A percentile compares a stretch with the other conserved stretches of the same genome.
phyloP scores from a whole-genome alignment of 768 basidiomycete species.

The Amanita molliuscula region DNA sequence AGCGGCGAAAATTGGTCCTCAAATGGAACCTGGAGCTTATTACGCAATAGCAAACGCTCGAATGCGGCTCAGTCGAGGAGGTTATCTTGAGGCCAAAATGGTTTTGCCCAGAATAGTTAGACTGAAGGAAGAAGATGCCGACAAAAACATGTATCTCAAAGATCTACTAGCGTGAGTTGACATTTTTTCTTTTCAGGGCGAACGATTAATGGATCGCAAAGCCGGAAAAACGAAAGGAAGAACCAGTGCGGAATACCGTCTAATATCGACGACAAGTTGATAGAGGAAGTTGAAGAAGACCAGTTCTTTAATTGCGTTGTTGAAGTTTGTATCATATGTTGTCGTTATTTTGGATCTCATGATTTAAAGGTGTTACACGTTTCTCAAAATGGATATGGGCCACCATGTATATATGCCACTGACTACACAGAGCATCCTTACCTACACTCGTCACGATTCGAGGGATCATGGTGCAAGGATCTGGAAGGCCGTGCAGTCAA shows the following conservation, averaged over 20 bases:
- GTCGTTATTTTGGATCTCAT: neutral
- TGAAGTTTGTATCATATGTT: conserved; percentile 30
- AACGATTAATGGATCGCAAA: conserved; percentile 13
- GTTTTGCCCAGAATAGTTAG: conserved; percentile 31
- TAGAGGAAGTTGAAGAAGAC: conserved; percentile 34
- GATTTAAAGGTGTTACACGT: conserved; percentile 35
- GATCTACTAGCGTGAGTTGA: conserved; percentile 41
- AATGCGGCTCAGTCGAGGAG: conserved; percentile 25
- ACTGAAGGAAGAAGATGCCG: conserved; percentile 30
- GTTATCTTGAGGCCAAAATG: conserved; percentile 45
- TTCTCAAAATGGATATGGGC: conserved; percentile 17
- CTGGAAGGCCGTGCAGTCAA: conserved; percentile 42
- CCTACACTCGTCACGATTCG: conserved; percentile 20
- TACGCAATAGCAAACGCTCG: conserved; percentile 46
- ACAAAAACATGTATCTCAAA: conserved; percentile 26
- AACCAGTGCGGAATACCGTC: conserved; percentile 16
- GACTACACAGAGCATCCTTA: conserved; percentile 50
- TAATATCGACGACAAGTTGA: conserved; percentile 27
- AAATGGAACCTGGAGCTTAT: conserved; percentile 38
- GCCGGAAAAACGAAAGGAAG: conserved; percentile 41
- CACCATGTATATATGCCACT: conserved; percentile 43
- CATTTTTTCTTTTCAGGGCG: neutral
- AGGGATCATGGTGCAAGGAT: conserved; percentile 29
- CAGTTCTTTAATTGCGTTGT: conserved; percentile 45
- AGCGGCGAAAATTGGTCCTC: conserved; percentile 28